Evolutionary conservation across 2,329 filamentous ascomycete genomes (phyloP), one percentile per base, ranked within the genome.

Genomic region (Leptographium galeiforme): DNA sequence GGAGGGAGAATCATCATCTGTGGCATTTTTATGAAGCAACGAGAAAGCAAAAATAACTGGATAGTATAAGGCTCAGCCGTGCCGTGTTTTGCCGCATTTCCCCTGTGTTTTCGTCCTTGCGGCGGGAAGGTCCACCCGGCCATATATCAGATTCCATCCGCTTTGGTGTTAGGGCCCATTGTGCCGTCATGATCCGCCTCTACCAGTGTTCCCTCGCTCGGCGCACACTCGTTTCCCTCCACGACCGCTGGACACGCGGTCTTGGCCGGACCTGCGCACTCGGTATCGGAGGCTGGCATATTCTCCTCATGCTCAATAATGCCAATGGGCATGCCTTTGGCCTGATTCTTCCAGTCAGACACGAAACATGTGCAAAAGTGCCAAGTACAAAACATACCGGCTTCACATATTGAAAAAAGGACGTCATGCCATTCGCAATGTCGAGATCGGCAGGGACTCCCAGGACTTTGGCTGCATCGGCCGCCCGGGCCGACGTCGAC

Each of bases 331-430:
- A 63, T 64, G 48, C 65, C 65, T 0, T 58, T 55, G 8, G 52
- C 58, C 58, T 59, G 33, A 13, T 43, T 11, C 6, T 19, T 40
- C 14, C 12, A 18, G n/a, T 40, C 38, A 48, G 19, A n/a, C 12
- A 41, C 16, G 25, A 25, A 25, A 25, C 25, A 25, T 25, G 25
- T 25, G 25, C 25, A 25, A 25, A 25, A 25, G 25, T 25, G 25
- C 39, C n/a, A 13, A 19, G 13, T 30, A 16, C 11, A 76, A 74
- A 43, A 74, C 74, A 10, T 72, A 50, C 48, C 19, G 48, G 65
- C 52, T 46, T 50, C 47, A 45, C 40, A 16, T 53, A 53, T 6
- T 13, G 32, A 33, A 53, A 53, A 12, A 25, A 45, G 11, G 18
- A 5, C 18, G 41, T 0, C 32, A 25, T 32, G n/a, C 47, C 50